Evolutionary conservation across 202 grass and related monocot species (phyloP).

Genomic region (Zizania palustris): DNA sequence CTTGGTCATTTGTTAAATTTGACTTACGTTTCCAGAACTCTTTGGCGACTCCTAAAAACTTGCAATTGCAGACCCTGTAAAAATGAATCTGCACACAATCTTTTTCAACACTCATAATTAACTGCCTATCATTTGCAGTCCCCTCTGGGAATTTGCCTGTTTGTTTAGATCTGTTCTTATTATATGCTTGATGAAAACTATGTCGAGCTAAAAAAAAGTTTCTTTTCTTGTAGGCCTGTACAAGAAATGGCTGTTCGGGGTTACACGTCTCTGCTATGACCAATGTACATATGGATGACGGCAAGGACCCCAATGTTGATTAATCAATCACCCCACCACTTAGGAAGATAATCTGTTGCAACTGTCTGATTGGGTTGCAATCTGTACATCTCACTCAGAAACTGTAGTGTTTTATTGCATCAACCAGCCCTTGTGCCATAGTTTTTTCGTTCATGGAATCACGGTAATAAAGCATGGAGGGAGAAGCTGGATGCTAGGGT

Average conservation of each 20-base stretch:
- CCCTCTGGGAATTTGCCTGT: not conserved
- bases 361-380: not conserved
- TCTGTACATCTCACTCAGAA: constrained; percentile 36
- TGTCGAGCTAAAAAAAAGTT: constrained; percentile 5
- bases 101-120: constrained; percentile 5
- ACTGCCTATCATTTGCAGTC: not conserved
- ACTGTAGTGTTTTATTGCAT: constrained; percentile 40
- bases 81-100: constrained; percentile 1
- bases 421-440: constrained; percentile 14
- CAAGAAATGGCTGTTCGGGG: constrained; percentile 13
- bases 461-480: constrained; percentile 40
- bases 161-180: not conserved
- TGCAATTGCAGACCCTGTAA: not conserved
- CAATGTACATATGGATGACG: constrained; percentile 39
- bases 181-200: not conserved
- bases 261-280: constrained; percentile 31
- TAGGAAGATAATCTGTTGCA: constrained; percentile 38
- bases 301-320: constrained; percentile 24
- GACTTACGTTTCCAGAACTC: not conserved
- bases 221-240: constrained; percentile 38
- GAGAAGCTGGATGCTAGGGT: constrained; percentile 25
- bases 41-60: not conserved
- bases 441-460: constrained; percentile 26
- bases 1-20: constrained; percentile 10
- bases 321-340: not conserved